Evolutionary conservation across 2,329 filamentous ascomycete genomes (phyloP).

Genomic region (Phaeophleospora eucalypticola): DNA sequence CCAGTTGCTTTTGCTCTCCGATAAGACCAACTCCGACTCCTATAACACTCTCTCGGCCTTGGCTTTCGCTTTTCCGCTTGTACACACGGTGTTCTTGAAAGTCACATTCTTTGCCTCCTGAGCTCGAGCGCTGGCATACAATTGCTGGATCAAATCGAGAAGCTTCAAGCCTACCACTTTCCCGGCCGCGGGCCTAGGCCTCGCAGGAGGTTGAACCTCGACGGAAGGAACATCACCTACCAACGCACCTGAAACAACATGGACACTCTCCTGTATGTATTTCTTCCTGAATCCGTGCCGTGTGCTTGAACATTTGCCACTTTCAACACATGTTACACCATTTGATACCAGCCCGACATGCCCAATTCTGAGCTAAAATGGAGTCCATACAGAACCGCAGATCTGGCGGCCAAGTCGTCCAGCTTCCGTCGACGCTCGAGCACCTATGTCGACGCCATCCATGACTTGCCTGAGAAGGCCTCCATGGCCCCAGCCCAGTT

Average conservation of each 20-base stretch:
- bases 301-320: background rate
- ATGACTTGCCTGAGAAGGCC: slow-evolving; percentile 79
- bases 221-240: background rate
- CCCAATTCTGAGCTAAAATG: background rate
- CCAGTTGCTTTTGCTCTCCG: slow-evolving; percentile 8
- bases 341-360: background rate
- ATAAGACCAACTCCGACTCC: background rate
- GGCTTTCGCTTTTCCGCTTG: background rate
- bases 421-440: slow-evolving; percentile 89
- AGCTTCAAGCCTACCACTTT: background rate
- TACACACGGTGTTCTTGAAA: background rate
- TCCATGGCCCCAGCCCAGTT: slow-evolving; percentile 92
- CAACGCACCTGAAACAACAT: slow-evolving; percentile 5
- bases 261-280: slow-evolving; percentile 24
- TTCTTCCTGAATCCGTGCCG: no score
- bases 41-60: background rate
- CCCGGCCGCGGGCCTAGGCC: no score
- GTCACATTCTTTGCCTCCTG: no score
- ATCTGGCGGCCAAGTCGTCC: slow-evolving; percentile 85
- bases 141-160: slow-evolving; percentile 3
- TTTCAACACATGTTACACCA: no score
- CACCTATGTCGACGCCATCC: slow-evolving; percentile 94
- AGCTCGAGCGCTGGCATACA: background rate
- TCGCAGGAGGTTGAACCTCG: no score
- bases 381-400: slow-evolving; percentile 58